Evolutionary conservation across 495 filamentous ascomycete species (phyloP).

Genomic region (Aspergillus olivimuriae): DNA sequence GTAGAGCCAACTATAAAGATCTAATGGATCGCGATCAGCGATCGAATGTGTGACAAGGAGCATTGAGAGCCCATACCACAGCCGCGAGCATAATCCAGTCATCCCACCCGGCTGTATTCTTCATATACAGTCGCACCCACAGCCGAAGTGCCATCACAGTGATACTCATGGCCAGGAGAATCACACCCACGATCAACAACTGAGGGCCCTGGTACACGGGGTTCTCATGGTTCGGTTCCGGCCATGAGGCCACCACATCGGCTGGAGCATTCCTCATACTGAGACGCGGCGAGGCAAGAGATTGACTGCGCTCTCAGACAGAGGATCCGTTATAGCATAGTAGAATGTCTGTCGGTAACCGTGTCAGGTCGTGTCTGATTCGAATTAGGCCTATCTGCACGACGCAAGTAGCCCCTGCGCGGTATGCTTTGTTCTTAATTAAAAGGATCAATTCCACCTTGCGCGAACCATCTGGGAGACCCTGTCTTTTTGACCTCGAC

Average conservation of each 20-base stretch:
- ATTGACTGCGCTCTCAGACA: no score
- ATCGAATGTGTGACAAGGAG: background rate
- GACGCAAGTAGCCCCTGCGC: no score
- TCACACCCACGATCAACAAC: conserved; percentile 1
- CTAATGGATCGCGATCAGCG: background rate
- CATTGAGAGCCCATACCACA: background rate
- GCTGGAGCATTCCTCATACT: conserved; percentile 1
- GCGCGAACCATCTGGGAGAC: background rate
- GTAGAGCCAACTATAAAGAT: conserved; percentile 2
- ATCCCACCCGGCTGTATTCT: conserved; percentile 4
- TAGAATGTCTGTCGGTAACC: no score
- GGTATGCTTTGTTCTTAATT: no score
- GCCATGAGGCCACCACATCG: conserved; percentile 5
- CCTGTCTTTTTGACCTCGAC: background rate
- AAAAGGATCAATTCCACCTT: background rate
- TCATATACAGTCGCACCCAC: conserved; percentile 3
- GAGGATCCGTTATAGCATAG: no score
- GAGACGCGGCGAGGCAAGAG: no score
- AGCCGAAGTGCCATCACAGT: background rate
- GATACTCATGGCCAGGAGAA: background rate
- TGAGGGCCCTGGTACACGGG: conserved; percentile 4
- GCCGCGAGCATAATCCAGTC: conserved; percentile 5
- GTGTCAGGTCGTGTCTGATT: no score
- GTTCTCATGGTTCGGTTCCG: conserved; percentile 4
- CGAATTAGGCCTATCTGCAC: no score